Percentiles rank a stretch among this genome's conserved stretches.
phyloP scores from a whole-genome alignment of 352 stramenopile species.

The Globisporangium iwayamae region DNA sequence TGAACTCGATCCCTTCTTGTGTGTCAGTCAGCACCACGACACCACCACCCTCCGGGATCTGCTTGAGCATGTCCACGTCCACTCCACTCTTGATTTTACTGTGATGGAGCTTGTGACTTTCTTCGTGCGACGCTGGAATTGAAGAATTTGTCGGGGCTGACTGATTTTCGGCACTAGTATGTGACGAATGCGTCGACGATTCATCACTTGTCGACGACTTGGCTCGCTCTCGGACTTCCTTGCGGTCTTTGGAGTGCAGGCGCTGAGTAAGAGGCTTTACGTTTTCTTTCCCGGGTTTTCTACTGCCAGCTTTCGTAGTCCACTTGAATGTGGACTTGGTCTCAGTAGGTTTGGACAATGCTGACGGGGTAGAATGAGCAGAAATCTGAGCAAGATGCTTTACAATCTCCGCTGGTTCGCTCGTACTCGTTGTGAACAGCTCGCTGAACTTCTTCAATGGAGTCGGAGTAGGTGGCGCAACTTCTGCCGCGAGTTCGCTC shows the following conservation, averaged over 20 bases:
- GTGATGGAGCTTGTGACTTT: conserved; percentile 1
- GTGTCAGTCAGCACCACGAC: conserved; percentile 20
- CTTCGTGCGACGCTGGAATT: not conserved
- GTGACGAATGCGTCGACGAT: not conserved
- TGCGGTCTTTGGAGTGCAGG: not conserved
- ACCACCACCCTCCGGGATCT: conserved; percentile 14
- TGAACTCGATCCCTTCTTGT: conserved; percentile 15
- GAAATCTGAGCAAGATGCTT: too few relatives aligned
- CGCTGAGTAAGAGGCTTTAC: not conserved
- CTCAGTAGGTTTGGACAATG: not conserved
- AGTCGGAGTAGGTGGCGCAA: not conserved
- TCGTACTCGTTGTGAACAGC: not conserved
- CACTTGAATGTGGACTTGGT: not conserved
- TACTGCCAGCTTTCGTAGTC: not conserved
- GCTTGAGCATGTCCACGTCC: conserved; percentile 16
- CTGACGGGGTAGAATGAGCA: not conserved
- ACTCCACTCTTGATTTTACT: conserved; percentile 1
- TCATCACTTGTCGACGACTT: not conserved
- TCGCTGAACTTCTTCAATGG: conserved; percentile 6
- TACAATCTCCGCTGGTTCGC: not conserved
- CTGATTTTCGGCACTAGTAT: not conserved
- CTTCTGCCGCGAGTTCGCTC: not conserved
- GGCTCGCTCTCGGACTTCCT: not conserved
- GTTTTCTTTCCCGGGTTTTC: not conserved
- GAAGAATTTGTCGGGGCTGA: not conserved